Evolutionary conservation across 257 asterid species (phyloP).

Genomic region (Penstemon davidsonii): DNA sequence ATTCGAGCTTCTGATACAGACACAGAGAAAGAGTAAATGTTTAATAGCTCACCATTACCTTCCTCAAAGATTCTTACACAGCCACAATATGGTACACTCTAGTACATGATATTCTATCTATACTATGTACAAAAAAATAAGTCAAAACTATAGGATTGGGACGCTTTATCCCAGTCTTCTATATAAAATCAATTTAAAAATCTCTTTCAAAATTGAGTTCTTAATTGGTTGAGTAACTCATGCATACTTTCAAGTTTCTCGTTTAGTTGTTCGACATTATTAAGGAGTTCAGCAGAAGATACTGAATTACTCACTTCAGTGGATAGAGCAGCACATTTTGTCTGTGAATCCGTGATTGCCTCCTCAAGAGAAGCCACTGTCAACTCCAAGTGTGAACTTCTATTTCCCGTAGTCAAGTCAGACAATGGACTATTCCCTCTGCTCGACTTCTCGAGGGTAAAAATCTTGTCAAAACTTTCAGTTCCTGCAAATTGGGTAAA

Average conservation of each 20-base stretch:
- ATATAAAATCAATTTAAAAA: constrained; percentile 4
- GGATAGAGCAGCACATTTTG: constrained; percentile 68
- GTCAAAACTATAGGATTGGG: constrained; percentile 26
- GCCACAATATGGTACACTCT: constrained; percentile 24
- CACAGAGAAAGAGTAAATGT: background rate
- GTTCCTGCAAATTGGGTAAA: constrained; percentile 54
- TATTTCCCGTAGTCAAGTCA: constrained; percentile 31
- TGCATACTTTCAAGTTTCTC: constrained; percentile 85
- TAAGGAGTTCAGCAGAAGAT: constrained; percentile 43
- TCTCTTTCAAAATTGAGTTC: constrained; percentile 42
- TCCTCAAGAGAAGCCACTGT: constrained; percentile 81
- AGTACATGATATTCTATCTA: constrained; percentile 20
- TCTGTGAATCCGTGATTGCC: constrained; percentile 56
- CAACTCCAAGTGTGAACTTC: constrained; percentile 41
- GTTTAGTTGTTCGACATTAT: constrained; percentile 54
- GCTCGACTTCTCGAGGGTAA: constrained; percentile 63
- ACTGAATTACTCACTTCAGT: constrained; percentile 44
- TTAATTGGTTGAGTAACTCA: constrained; percentile 57
- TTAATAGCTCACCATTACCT: background rate
- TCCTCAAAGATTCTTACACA: constrained; percentile 23
- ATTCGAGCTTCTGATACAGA: no score
- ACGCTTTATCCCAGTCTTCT: constrained; percentile 19
- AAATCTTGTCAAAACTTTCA: constrained; percentile 65
- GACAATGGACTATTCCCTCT: constrained; percentile 46
- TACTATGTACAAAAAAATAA: constrained; percentile 42